Conservation (phyloP, 1,139 yeast species). For the Pichia sp. region DNA sequence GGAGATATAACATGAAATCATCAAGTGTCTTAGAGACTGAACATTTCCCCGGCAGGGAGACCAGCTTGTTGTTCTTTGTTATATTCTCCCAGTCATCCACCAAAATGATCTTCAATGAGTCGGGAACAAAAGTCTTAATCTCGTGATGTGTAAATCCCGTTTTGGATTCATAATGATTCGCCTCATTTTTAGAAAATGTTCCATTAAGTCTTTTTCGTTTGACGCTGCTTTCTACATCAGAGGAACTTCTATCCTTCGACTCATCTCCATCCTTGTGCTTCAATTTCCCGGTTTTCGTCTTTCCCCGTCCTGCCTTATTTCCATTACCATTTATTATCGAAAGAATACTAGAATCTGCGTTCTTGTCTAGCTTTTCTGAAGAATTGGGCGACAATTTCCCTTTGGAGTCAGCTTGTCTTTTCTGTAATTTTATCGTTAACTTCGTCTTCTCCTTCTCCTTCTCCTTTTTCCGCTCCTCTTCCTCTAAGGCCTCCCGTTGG, state of each 20-base stretch:
- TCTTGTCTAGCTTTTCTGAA: not conserved
- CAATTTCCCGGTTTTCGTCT: not conserved
- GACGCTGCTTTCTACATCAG: slow-evolving; percentile 5
- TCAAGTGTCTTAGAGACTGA: slow-evolving; percentile 50
- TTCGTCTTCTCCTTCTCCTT: not conserved
- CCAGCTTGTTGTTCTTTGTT: slow-evolving; percentile 71
- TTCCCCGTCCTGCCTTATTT: not conserved
- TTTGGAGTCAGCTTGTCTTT: not conserved
- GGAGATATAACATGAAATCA: slow-evolving; percentile 36
- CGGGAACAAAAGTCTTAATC: slow-evolving; percentile 50
- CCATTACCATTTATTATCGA: not conserved
- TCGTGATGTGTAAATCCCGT: slow-evolving; percentile 18
- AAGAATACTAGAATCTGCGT: not conserved
- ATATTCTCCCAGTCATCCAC: slow-evolving; percentile 93
- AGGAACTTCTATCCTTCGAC: not conserved
- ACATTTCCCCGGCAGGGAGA: slow-evolving; percentile 53
- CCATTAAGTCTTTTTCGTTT: not conserved
- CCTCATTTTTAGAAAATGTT: not conserved
- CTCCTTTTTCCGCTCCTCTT: slow-evolving; percentile 8
- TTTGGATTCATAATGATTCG: slow-evolving; percentile 11
- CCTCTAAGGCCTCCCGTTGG: slow-evolving; percentile 6
- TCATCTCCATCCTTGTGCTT: not conserved
- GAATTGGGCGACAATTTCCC: not conserved
- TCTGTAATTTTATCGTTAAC: slow-evolving; percentile 5
- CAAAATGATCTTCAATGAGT: slow-evolving; percentile 59